Percentiles rank a stretch among this genome's conserved stretches.
Evolutionary conservation across 352 stramenopile genomes (phyloP).

Genomic region (Phytophthora uliginosa): DNA sequence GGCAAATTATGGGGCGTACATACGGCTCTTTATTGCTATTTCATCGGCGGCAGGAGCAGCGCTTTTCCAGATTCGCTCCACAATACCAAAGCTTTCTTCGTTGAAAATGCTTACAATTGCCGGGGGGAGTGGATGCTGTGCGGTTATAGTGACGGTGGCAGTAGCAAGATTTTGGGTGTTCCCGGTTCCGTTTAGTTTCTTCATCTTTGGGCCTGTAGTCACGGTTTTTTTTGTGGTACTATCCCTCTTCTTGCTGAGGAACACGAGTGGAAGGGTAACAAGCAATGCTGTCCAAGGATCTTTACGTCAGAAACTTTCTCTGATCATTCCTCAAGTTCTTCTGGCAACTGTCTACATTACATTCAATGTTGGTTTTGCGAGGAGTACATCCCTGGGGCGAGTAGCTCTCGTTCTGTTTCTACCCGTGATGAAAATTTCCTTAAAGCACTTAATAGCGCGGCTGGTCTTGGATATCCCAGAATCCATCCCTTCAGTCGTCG

Average conservation of each 20-base stretch:
- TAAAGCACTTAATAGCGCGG: slow-evolving; percentile 18
- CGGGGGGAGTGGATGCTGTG: not conserved
- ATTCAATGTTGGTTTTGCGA: slow-evolving; percentile 18
- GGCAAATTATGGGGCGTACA: slow-evolving; percentile 11
- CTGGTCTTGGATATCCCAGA: slow-evolving; percentile 8
- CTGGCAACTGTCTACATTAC: slow-evolving; percentile 16
- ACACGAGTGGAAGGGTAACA: not conserved
- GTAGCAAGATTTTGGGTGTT: slow-evolving; percentile 17
- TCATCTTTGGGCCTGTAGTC: slow-evolving; percentile 3
- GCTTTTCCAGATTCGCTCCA: slow-evolving; percentile 18
- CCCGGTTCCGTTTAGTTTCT: slow-evolving; percentile 22
- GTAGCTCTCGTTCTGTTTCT: slow-evolving; percentile 17
- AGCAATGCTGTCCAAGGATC: not conserved
- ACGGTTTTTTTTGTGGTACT: slow-evolving; percentile 6
- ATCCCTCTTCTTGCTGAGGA: not conserved
- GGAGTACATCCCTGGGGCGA: not conserved
- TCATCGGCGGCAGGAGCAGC: not conserved
- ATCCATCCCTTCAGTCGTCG: slow-evolving; percentile 17
- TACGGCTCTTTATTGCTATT: slow-evolving; percentile 16
- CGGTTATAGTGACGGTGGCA: not conserved
- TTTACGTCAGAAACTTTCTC: slow-evolving; percentile 12
- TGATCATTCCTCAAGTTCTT: slow-evolving; percentile 9
- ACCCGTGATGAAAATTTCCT: slow-evolving; percentile 16
- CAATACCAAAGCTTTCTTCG: not conserved
- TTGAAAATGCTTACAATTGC: slow-evolving; percentile 8